Conservation (phyloP, 2,329 filamentous ascomycete genomes). For the Phialocephala sp. region DNA sequence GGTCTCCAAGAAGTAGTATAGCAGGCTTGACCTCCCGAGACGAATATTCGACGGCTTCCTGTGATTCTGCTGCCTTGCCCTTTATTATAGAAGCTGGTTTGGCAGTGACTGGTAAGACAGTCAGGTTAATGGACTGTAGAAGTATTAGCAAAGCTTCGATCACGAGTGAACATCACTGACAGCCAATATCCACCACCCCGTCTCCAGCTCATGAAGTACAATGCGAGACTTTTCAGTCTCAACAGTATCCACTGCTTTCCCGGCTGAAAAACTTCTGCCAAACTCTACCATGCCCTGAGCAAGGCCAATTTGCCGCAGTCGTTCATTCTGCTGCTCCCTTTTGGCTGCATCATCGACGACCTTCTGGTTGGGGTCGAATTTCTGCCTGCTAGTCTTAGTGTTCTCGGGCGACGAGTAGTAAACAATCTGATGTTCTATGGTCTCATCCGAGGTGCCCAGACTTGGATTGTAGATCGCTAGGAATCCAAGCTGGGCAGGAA, state of each 20-base stretch:
- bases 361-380: conserved; percentile 14
- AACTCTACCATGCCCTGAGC: conserved; percentile 97
- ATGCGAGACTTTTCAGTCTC: conserved; percentile 91
- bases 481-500: conserved; percentile 85
- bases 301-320: conserved; percentile 88
- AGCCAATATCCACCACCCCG: conserved; percentile 93
- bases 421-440: conserved; percentile 80
- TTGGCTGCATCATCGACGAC: conserved; percentile 41
- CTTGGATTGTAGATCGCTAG: conserved; percentile 95
- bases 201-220: conserved; percentile 84
- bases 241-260: conserved; percentile 77
- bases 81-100: conserved; percentile 41
- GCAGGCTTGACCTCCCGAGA: conserved; percentile 88
- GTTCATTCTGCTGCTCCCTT: conserved; percentile 79
- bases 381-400: conserved; percentile 22
- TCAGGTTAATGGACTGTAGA: conserved; percentile 79
- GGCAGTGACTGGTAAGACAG: conserved; percentile 68
- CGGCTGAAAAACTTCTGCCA: conserved; percentile 83
- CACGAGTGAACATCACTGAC: conserved; percentile 57
- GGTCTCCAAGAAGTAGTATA: conserved; percentile 76
- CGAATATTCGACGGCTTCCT: conserved; percentile 73
- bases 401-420: conserved; percentile 68
- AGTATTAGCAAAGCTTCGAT: conserved; percentile 25
- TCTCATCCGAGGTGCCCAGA: conserved; percentile 66
- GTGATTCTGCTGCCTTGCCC: conserved; percentile 29